phyloP scores from a whole-genome alignment of 78 protist genomes.

The Dictyostelium capitatum region DNA sequence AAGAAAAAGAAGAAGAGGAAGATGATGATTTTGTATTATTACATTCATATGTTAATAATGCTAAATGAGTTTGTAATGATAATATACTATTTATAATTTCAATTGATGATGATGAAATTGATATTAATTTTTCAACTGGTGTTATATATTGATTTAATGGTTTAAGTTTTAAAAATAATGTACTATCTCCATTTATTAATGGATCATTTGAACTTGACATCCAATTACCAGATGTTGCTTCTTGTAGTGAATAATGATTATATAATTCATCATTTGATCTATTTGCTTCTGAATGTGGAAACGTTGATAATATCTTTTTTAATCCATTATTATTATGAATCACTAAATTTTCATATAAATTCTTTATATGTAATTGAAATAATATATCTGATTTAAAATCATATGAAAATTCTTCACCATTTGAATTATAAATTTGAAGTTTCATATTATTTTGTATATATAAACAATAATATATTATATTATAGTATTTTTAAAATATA shows the following conservation, averaged over 20 bases:
- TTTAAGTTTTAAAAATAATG: slow-evolving; percentile 35
- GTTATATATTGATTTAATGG: slow-evolving; percentile 28
- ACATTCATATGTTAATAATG: slow-evolving; percentile 1
- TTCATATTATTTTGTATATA: not conserved
- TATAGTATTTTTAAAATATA: too few species aligned
- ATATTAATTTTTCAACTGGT: slow-evolving; percentile 22
- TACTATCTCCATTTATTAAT: not conserved
- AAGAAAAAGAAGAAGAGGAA: too few species aligned
- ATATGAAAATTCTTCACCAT: slow-evolving; percentile 56
- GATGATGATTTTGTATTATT: not conserved
- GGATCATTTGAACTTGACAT: slow-evolving; percentile 16
- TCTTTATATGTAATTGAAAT: slow-evolving; percentile 35
- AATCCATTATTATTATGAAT: not conserved
- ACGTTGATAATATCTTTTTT: not conserved
- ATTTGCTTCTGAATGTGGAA: not conserved
- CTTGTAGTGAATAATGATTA: slow-evolving; percentile 51
- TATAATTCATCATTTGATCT: not conserved
- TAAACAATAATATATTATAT: too few species aligned
- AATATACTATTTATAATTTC: not conserved
- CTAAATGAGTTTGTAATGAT: not conserved
- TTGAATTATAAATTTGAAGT: slow-evolving; percentile 36
- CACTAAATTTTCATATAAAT: slow-evolving; percentile 50
- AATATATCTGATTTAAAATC: slow-evolving; percentile 29
- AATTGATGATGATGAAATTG: not conserved
- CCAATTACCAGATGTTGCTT: slow-evolving; percentile 48